Percentiles rank a stretch among this genome's conserved stretches.
These are phyloP conservation scores for Panicum miliaceum DNA, from an alignment of 176 grass and related monocot species.

Conservation along the genomic window DNA sequence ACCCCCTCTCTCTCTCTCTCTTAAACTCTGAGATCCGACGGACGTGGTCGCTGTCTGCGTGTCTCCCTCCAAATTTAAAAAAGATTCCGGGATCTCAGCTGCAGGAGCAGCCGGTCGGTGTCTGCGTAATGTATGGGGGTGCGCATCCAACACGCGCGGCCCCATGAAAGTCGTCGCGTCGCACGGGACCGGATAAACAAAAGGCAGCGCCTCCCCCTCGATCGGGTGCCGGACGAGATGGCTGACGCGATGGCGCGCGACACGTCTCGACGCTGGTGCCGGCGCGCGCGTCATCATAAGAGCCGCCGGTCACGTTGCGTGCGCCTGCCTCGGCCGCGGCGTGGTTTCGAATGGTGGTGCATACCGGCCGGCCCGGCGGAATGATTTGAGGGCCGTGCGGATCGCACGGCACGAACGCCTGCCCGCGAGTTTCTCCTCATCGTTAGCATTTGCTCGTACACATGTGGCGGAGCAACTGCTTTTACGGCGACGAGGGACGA, in stretches of 20 bases:
- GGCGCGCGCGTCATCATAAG: neutral
- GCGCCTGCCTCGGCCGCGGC: neutral
- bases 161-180: slow-evolving; percentile 27
- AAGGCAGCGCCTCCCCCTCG: too few relatives aligned
- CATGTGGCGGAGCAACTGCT: neutral
- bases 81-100: slow-evolving; percentile 24
- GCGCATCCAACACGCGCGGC: neutral
- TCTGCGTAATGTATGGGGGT: neutral
- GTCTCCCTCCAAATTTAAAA: slow-evolving; percentile 9
- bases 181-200: neutral
- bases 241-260: neutral
- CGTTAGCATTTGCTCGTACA: too few relatives aligned
- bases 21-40: neutral
- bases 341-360: neutral
- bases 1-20: neutral
- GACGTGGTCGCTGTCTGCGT: neutral
- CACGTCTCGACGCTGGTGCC: neutral
- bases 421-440: too few relatives aligned
- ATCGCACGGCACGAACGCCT: too few relatives aligned
- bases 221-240: too few relatives aligned
- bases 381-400: too few relatives aligned
- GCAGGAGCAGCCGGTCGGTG: neutral
- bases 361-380: too few relatives aligned
- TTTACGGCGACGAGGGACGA: neutral
- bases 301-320: neutral